phyloP scores from a whole-genome alignment of 495 filamentous ascomycete species.

The Tuber calosporum region DNA sequence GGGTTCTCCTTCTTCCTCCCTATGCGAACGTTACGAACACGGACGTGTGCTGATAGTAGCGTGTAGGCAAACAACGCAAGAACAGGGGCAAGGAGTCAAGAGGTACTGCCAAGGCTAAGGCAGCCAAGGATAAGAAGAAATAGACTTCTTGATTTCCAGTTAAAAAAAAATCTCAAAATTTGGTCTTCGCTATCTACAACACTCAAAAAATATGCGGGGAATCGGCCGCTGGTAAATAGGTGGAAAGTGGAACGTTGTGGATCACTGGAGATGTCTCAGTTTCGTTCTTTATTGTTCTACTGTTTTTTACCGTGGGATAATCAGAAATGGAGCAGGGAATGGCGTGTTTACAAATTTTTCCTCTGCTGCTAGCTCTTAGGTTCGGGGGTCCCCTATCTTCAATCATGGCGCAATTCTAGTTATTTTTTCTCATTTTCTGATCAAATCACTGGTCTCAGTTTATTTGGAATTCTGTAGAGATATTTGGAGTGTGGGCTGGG shows the following conservation, averaged over 20 bases:
- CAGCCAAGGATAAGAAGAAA: constrained; percentile 65
- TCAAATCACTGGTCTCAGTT: background rate
- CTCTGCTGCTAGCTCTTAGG: background rate
- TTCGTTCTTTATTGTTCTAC: background rate
- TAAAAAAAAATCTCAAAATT: constrained; percentile 31
- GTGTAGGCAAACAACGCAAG: constrained; percentile 98
- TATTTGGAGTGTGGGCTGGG: background rate
- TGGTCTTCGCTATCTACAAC: background rate
- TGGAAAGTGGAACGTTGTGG: background rate
- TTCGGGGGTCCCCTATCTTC: background rate
- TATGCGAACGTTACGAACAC: constrained; percentile 26
- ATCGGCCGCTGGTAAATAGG: background rate
- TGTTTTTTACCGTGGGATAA: background rate
- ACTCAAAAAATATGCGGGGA: background rate
- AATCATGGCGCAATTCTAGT: constrained; percentile 3
- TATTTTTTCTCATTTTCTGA: background rate
- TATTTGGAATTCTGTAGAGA: background rate
- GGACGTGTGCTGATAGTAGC: constrained; percentile 40
- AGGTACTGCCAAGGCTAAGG: constrained; percentile 81
- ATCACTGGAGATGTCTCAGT: background rate
- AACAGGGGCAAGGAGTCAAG: constrained; percentile 98
- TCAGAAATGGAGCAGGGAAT: background rate
- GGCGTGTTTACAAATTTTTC: background rate
- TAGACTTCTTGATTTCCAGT: constrained; percentile 27
- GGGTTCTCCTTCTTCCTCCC: background rate